Evolutionary conservation across 495 filamentous ascomycete genomes (phyloP), one percentile per base, ranked within the genome.

Genomic region (Poronia punctata): DNA sequence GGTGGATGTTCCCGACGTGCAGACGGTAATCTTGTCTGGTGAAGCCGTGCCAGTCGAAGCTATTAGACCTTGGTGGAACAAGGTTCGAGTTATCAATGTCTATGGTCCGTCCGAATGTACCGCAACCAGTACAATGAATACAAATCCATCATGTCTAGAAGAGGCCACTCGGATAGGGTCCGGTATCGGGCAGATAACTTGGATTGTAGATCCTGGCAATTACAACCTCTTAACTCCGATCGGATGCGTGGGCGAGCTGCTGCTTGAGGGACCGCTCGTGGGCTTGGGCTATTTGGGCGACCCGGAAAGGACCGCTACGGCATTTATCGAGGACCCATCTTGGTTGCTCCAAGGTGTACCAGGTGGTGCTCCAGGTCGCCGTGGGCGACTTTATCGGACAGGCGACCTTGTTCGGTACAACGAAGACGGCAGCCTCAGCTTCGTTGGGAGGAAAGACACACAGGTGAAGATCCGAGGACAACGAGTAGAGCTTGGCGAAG

Each of bases 341-440:
- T 69, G 69, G 65, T 17, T 48, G 30, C 22, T 38, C 31, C 43
- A 1, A 66, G 12, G 42, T 32, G 14, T 27, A 33, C 55, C 49
- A 22, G 43, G 35, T 14, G 33, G 41, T n/a, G n/a, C n/a, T 23
- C 38, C n/a, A 19, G 46, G 14, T 26, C 24, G 27, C 21, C 11
- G 35, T 10, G 9, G 25, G 7, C 15, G 32, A 22, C 35, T 72
- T 27, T 78, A 76, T 45, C 49, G 56, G 30, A 79, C 75, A 0
- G 75, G 76, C 0, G 71, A 79, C 41, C 53, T 79, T 6, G 76
- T 68, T 11, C 65, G 68, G 1, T 74, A 73, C 45, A 72, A 74
- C 25, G 26, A 38, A 0, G 66, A 64, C 22, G 62, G 62, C 10
- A 43, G 48, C 1, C 33, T 64, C 12, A 16, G 28, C 0, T 62